phyloP scores from a whole-genome alignment of 2,329 filamentous ascomycete species.

The Xylaria sp. region DNA sequence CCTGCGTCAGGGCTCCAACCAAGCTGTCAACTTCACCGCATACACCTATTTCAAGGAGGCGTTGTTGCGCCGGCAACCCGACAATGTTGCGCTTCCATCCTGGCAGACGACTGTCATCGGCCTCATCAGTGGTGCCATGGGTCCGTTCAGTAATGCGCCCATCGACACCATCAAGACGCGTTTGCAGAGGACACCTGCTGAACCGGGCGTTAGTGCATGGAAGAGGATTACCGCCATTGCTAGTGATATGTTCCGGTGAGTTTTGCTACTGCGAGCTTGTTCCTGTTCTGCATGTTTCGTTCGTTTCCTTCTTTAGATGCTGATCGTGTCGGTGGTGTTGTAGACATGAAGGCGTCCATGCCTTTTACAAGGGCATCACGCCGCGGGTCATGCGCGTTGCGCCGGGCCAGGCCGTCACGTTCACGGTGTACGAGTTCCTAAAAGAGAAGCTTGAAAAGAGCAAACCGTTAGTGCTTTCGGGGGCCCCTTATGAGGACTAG shows the following conservation, averaged over 20 bases:
- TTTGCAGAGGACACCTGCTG: conserved; percentile 81
- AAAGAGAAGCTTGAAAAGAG: conserved; percentile 67
- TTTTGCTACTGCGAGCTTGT: conserved; percentile 13
- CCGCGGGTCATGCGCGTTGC: conserved; percentile 96
- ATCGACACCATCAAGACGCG: conserved; percentile 99
- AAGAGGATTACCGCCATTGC: conserved; percentile 74
- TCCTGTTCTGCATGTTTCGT: neutral
- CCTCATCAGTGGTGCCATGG: conserved; percentile 88
- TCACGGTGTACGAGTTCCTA: conserved; percentile 72
- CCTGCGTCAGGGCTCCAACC: conserved; percentile 89
- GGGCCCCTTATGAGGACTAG: conserved; percentile 64
- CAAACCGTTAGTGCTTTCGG: conserved; percentile 52
- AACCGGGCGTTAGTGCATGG: conserved; percentile 74
- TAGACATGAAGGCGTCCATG: conserved; percentile 84
- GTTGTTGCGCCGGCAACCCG: conserved; percentile 63
- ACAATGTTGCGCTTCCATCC: conserved; percentile 53
- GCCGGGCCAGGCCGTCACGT: conserved; percentile 79
- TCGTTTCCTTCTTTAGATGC: neutral
- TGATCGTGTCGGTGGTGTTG: conserved; percentile 15
- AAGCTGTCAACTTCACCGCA: conserved; percentile 97
- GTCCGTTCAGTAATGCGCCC: conserved; percentile 90
- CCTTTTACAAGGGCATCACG: conserved; percentile 99
- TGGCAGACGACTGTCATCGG: conserved; percentile 92
- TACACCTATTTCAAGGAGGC: conserved; percentile 88
- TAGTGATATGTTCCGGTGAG: conserved; percentile 74